Conservation (phyloP, 179 eudicot species). For the Sideroxylon spinosum region DNA sequence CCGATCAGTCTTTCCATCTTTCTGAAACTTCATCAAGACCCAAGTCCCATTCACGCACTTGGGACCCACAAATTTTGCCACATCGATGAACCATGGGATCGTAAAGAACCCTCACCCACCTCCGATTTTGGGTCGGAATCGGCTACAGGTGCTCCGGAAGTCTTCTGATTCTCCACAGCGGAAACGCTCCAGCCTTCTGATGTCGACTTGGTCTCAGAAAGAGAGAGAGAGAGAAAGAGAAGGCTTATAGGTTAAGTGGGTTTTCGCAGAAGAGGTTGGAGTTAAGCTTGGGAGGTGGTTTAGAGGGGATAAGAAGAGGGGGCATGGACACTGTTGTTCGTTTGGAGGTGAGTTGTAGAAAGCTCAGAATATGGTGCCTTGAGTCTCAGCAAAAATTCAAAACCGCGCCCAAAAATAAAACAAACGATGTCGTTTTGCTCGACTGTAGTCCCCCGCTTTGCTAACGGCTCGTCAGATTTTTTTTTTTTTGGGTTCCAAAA, state of each 20-base stretch:
- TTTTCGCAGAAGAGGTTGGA: constrained; percentile 22
- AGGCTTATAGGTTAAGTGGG: constrained; percentile 23
- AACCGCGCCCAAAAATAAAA: too few species aligned
- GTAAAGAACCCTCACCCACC: constrained; percentile 6
- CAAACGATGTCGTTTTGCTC: too few species aligned
- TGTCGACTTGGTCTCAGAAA: constrained; percentile 20
- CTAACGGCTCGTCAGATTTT: too few species aligned
- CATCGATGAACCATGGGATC: constrained; percentile 25
- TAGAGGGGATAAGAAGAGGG: constrained; percentile 26
- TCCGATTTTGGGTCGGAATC: constrained; percentile 9
- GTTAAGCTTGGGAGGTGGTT: constrained; percentile 24
- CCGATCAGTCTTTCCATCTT: constrained; percentile 53
- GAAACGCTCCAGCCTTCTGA: constrained; percentile 22
- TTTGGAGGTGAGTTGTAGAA: too few species aligned
- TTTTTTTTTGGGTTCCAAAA: too few species aligned
- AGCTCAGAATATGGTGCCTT: too few species aligned
- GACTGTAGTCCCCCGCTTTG: too few species aligned
- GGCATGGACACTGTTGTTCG: constrained; percentile 23
- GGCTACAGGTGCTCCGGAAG: constrained; percentile 18
- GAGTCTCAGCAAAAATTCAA: too few species aligned
- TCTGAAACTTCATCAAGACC: constrained; percentile 53
- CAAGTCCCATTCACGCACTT: constrained; percentile 56
- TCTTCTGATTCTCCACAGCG: constrained; percentile 21
- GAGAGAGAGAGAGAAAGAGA: constrained; percentile 21
- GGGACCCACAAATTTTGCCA: constrained; percentile 28